Conservation (phyloP, 768 basidiomycete species). For the Kwoniella pini region DNA sequence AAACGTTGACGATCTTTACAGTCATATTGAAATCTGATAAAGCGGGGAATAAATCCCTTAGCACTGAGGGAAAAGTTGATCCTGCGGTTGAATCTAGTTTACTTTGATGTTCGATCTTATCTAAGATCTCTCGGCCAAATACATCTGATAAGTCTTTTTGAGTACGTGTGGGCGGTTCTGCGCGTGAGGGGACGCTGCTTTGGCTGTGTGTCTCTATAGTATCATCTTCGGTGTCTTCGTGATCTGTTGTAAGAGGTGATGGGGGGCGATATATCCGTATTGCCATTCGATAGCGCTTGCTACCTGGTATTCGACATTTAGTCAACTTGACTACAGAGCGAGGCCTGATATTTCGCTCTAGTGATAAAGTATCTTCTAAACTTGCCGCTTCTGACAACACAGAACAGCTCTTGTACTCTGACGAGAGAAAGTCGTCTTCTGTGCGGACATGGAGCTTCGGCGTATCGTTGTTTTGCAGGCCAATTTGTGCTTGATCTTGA, state of each 20-base stretch:
- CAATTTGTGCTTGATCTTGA: background rate
- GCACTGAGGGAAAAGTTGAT: slow-evolving; percentile 21
- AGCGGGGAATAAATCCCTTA: slow-evolving; percentile 33
- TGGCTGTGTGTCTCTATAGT: background rate
- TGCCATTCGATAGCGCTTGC: slow-evolving; percentile 12
- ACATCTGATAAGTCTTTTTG: slow-evolving; percentile 15
- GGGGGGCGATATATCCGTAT: slow-evolving; percentile 5
- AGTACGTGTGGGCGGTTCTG: slow-evolving; percentile 15
- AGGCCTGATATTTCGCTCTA: background rate
- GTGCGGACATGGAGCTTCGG: too few relatives aligned
- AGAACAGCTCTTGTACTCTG: too few relatives aligned
- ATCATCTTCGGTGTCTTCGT: background rate
- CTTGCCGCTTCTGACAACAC: slow-evolving; percentile 3
- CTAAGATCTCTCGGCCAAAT: slow-evolving; percentile 10
- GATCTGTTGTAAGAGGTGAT: background rate
- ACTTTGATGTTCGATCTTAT: slow-evolving; percentile 20
- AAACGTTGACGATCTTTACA: slow-evolving; percentile 28
- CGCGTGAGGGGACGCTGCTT: background rate
- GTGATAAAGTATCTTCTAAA: background rate
- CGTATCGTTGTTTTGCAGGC: too few relatives aligned
- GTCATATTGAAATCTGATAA: slow-evolving; percentile 22
- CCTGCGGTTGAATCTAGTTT: slow-evolving; percentile 29
- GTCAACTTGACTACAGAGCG: slow-evolving; percentile 5
- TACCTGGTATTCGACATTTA: slow-evolving; percentile 10
- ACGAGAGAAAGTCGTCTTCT: too few relatives aligned